Evolutionary conservation across 1,284 basidiomycete genomes (phyloP).

Genomic region (Kalmanozyma brasiliensis): DNA sequence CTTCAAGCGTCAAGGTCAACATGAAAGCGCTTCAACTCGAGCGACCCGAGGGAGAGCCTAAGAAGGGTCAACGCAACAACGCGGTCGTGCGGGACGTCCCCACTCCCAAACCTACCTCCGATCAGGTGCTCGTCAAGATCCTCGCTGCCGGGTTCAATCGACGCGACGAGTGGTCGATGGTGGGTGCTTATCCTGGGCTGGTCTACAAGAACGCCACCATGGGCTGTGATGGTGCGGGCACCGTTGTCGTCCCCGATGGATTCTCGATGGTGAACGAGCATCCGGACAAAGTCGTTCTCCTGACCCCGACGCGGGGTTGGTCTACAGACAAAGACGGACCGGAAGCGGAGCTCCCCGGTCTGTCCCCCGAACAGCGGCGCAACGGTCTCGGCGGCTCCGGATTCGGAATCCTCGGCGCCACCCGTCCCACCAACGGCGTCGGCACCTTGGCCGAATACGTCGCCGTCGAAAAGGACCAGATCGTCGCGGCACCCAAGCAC

Average conservation of each 20-base stretch:
- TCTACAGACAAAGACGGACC: slow-evolving; percentile 73
- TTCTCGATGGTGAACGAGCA: slow-evolving; percentile 28
- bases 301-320: slow-evolving; percentile 82
- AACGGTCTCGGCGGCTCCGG: slow-evolving; percentile 52
- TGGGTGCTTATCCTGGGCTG: slow-evolving; percentile 78
- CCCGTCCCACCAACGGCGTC: slow-evolving; percentile 43
- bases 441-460: slow-evolving; percentile 84
- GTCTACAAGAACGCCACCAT: slow-evolving; percentile 73
- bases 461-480: slow-evolving; percentile 77
- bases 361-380: slow-evolving; percentile 35
- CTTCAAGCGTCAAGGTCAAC: slow-evolving; percentile 17
- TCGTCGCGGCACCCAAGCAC: slow-evolving; percentile 77
- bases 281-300: slow-evolving; percentile 72
- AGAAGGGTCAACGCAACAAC: slow-evolving; percentile 51
- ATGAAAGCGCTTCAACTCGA: slow-evolving; percentile 62
- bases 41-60: slow-evolving; percentile 29
- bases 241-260: slow-evolving; percentile 18
- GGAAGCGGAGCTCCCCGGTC: slow-evolving; percentile 55
- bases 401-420: slow-evolving; percentile 63
- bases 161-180: slow-evolving; percentile 80
- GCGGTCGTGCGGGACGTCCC: slow-evolving; percentile 45
- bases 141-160: slow-evolving; percentile 81
- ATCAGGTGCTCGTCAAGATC: slow-evolving; percentile 59
- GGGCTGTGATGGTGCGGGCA: slow-evolving; percentile 77
- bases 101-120: slow-evolving; percentile 31